Evolutionary conservation across 495 filamentous ascomycete genomes (phyloP), one percentile per base, ranked within the genome.

Genomic region (Penicillium pancosmium): DNA sequence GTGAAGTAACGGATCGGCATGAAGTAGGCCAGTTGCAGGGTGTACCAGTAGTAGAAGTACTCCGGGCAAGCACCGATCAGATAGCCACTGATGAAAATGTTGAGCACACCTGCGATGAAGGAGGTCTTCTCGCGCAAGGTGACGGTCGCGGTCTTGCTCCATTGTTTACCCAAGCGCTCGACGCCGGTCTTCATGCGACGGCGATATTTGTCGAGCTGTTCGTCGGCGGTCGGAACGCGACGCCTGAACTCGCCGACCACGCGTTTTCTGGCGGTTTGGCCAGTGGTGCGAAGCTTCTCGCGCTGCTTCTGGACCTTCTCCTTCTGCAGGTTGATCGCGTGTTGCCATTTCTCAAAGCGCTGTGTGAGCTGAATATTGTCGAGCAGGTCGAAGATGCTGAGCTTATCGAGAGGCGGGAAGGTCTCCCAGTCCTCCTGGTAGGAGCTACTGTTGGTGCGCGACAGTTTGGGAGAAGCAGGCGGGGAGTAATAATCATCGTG

Each of bases 51-150:
- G 62, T 96, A 92, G 75, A 98, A 95, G 69, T 83, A 87, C 61
- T 98, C 81, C 16, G 94, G 92, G 65, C 80, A 87, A 21, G 86
- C 91, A 50, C 95, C 94, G 58, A 98, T 89, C 50, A 98, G 77
- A 69, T 97, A 97, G 46, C 93, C 95, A 60, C 91, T 95, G 66
- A 97, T 87, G 74, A 98, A 96, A 69, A 98, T 91, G 69, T 98
- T 98, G 72, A 97, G 86, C 49, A 97, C 93, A 65, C 91, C 94
- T 44, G 88, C 90, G 55, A 98, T 96, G 76, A 98, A 98, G 12
- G 94, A 92, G 21, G 93, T 76, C 80, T 98, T 98, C 81, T 98
- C 95, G 43, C 93, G 87, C 34, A 90, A 70, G 1, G 93, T 97
- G 60, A 98, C 91, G 5, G 84, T 85, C 62, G 90, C 91, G 36